phyloP scores from a whole-genome alignment of 768 basidiomycete species.

The Brasilioporus rufonigricans region DNA sequence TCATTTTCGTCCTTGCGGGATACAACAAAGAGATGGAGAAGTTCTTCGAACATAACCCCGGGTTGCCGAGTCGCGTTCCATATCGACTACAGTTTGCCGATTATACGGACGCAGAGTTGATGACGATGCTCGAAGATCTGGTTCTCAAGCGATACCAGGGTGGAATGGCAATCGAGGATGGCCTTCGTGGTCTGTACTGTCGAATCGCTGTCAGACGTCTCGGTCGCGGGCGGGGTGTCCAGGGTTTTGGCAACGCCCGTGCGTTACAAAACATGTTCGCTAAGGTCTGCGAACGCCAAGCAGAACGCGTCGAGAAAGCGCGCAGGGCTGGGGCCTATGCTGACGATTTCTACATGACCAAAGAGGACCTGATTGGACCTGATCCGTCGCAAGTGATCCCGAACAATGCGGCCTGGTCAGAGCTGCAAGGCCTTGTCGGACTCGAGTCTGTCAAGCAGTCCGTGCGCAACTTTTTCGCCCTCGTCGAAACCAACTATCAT shows the following conservation, averaged over 20 bases:
- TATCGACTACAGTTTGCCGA: conserved; percentile 57
- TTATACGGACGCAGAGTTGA: conserved; percentile 56
- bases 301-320: conserved; percentile 43
- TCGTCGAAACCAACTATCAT: conserved; percentile 52
- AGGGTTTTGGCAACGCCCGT: conserved; percentile 69
- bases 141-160: conserved; percentile 47
- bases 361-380: conserved; percentile 64
- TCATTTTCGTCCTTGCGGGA: conserved; percentile 71
- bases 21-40: conserved; percentile 73
- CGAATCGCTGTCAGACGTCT: conserved; percentile 33
- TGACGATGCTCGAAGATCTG: conserved; percentile 49
- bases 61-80: conserved; percentile 66
- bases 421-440: conserved; percentile 52
- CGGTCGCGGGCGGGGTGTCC: conserved; percentile 19
- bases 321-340: conserved; percentile 38
- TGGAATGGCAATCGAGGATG: conserved; percentile 54
- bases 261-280: conserved; percentile 52
- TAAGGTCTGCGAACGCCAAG: conserved; percentile 50
- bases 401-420: conserved; percentile 48
- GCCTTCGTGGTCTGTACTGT: conserved; percentile 49
- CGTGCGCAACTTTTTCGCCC: conserved; percentile 44
- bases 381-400: conserved; percentile 50
- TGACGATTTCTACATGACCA: conserved; percentile 50
- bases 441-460: conserved; percentile 57
- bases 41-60: conserved; percentile 77